Percentiles rank a stretch among this genome's conserved stretches.
These are phyloP conservation scores for Diphasiastrum complanatum DNA, from an alignment of 83 land plant species.

Conservation along the genomic window DNA sequence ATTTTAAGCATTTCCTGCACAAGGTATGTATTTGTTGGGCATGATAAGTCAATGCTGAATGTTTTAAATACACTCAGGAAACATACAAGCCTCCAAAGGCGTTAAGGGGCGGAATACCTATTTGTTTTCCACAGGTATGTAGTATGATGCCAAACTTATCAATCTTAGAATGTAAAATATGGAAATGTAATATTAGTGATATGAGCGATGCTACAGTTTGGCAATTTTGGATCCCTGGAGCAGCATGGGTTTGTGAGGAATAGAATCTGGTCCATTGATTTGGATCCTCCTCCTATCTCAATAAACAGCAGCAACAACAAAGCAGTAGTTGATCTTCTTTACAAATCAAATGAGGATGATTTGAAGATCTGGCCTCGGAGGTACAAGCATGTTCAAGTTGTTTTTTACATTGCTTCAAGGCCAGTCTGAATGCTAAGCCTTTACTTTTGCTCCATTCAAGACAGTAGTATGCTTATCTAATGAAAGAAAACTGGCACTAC, in stretches of 20 bases:
- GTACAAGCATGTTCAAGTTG: conserved; percentile 2
- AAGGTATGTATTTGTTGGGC: no score
- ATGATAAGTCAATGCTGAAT: no score
- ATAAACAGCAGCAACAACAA: conserved; percentile 9
- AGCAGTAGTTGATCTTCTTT: conserved; percentile 16
- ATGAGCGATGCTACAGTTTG: conserved; percentile 23
- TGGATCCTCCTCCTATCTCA: conserved; percentile 14
- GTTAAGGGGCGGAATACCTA: conserved; percentile 9
- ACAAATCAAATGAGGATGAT: conserved; percentile 19
- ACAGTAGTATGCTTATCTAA: no score
- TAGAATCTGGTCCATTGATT: conserved; percentile 25
- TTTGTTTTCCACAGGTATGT: conserved; percentile 13
- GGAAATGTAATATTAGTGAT: no score
- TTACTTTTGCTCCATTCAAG: no score
- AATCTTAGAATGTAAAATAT: not conserved
- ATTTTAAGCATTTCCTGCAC: no score
- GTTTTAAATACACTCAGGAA: not conserved
- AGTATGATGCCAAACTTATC: not conserved
- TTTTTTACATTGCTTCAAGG: conserved; percentile 4
- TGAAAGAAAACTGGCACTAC: no score
- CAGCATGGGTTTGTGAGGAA: conserved; percentile 31
- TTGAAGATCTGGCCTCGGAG: conserved; percentile 21
- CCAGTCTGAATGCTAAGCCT: conserved; percentile 8
- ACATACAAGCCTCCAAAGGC: conserved; percentile 1
- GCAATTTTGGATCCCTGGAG: conserved; percentile 26